Base-by-base conservation (phyloP, 2,329 filamentous ascomycete genomes). In the Capronia epimyces region DNA sequence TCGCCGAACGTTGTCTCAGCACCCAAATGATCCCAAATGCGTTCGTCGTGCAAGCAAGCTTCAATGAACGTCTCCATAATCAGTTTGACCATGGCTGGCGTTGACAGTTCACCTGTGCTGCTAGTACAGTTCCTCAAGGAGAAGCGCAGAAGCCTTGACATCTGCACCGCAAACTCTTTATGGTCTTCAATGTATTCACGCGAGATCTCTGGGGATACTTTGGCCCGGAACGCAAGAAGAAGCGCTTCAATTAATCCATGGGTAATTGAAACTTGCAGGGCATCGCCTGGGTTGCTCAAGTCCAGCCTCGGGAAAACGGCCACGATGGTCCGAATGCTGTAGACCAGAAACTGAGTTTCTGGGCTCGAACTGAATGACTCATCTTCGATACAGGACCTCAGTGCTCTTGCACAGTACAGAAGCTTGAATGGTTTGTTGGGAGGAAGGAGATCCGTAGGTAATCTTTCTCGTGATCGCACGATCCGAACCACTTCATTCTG, bases 381-480 rank as follows among this genome's bases (percentile, higher is more conserved):
- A 55, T 68, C 68, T 21, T 73, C 69, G 32, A 89, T 73, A 63
- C 83, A 84, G 48, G 81, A 76, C 18, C 75, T 71, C 32, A 95
- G 72, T 1, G 83, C 80, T 62, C 84, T 77, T 1, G 89, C 69
- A 2, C 84, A 84, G 64, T 90, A 94, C 0, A 89, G 73, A 1
- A 82, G 81, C 60, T 84, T 86, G 71, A 82, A 89, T 1, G 84
- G 84, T 52, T 85, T 81, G 0, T 78, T 76, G 1, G 79, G 67
- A 5, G 86, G 83, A 53, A 93, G 89, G 1, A 89, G 70, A 9
- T 84, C 76, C 9, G 70, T 67, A 52, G 82, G 78, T 0, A 76
- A 71, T n/a, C 72, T 74, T 1, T 68, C 64, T 1, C 74, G 67
- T 7, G 76, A 74, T 45, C 79, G 75, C 45, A 93, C 77, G 21